Conservation (phyloP, 148 eudicot species). For the Camellia lanceoleosa region DNA sequence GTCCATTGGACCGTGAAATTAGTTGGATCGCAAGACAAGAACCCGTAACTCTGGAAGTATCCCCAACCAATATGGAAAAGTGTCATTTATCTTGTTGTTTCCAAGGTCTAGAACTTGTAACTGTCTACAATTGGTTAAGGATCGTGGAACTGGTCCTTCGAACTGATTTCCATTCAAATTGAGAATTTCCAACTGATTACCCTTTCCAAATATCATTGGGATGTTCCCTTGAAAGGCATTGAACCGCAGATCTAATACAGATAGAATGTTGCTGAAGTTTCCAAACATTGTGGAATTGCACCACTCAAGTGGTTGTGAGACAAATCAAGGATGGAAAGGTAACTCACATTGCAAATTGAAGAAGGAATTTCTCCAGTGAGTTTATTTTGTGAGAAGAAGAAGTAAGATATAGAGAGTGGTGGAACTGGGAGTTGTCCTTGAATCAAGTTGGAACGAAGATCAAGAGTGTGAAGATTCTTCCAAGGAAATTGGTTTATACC, state of each 20-base stretch:
- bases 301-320: slow-evolving; percentile 28
- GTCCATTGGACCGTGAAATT: slow-evolving; percentile 23
- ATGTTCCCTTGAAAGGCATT: slow-evolving; percentile 17
- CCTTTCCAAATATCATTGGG: not conserved
- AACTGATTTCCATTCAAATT: slow-evolving; percentile 19
- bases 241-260: slow-evolving; percentile 5
- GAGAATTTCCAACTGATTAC: not conserved
- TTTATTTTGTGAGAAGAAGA: not conserved
- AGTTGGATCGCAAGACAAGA: slow-evolving; percentile 30
- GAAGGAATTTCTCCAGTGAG: slow-evolving; percentile 38
- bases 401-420: not conserved
- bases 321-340: slow-evolving; percentile 24
- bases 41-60: slow-evolving; percentile 26
- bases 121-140: slow-evolving; percentile 22
- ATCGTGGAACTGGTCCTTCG: slow-evolving; percentile 33
- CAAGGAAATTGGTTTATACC: slow-evolving; percentile 11
- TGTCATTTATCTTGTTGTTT: slow-evolving; percentile 33
- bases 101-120: slow-evolving; percentile 40
- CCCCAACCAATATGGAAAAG: slow-evolving; percentile 33
- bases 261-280: slow-evolving; percentile 13
- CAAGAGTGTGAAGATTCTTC: not conserved
- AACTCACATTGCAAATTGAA: slow-evolving; percentile 16
- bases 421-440: slow-evolving; percentile 5
- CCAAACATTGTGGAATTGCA: slow-evolving; percentile 14
- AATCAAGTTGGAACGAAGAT: slow-evolving; percentile 7